These are phyloP conservation scores for Cercospora sojina DNA, from an alignment of 2,329 filamentous ascomycete genomes.

Conservation along the genomic window DNA sequence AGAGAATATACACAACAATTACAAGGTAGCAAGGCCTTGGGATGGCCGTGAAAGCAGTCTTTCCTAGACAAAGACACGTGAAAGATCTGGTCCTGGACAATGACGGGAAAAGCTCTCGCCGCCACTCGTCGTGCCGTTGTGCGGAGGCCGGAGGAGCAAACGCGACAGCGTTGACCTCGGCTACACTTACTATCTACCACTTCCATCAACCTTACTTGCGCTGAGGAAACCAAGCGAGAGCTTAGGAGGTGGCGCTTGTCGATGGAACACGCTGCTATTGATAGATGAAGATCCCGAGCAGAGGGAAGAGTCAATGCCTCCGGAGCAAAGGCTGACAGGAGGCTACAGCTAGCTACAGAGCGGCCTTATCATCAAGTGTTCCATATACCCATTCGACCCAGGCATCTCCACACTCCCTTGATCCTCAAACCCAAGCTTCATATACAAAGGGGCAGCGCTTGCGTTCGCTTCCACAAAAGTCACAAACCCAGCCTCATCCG, in stretches of 20 bases:
- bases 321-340: conserved; percentile 4
- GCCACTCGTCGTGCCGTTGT: not conserved
- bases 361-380: conserved; percentile 14
- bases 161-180: conserved; percentile 4
- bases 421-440: conserved; percentile 18
- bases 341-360: too few relatives aligned
- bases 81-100: too few relatives aligned
- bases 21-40: too few relatives aligned
- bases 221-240: conserved; percentile 4
- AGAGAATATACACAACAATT: too few relatives aligned
- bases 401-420: conserved; percentile 14
- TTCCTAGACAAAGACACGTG: too few relatives aligned
- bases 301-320: not conserved
- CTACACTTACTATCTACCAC: conserved; percentile 2
- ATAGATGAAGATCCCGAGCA: not conserved
- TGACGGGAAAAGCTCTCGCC: too few relatives aligned
- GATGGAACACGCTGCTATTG: conserved; percentile 1
- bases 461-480: conserved; percentile 31
- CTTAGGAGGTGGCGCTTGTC: conserved; percentile 3
- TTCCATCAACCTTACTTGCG: conserved; percentile 1
- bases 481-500: conserved; percentile 22
- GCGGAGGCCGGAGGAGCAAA: conserved; percentile 1
- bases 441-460: conserved; percentile 22
- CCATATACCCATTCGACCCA: conserved; percentile 13
- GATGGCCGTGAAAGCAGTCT: too few relatives aligned